phyloP scores from a whole-genome alignment of 257 asterid genomes.

The Leonotis leonurus region DNA sequence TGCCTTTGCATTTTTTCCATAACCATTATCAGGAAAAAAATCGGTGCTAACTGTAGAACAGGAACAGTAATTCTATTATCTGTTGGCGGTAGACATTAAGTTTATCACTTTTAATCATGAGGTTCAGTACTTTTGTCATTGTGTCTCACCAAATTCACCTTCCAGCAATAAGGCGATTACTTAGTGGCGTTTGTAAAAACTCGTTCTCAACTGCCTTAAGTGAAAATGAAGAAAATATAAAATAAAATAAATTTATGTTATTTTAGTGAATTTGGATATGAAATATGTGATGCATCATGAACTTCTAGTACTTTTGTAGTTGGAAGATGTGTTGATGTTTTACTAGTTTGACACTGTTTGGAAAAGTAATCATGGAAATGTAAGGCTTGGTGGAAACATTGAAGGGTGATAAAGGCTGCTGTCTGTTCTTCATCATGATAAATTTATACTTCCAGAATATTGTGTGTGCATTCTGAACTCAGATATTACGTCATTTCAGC shows the following conservation, averaged over 20 bases:
- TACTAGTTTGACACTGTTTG: background rate
- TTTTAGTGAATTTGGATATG: background rate
- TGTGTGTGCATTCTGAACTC: slow-evolving; percentile 5
- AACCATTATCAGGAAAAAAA: too few relatives aligned
- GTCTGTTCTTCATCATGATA: background rate
- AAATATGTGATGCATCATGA: background rate
- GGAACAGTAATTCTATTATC: too few relatives aligned
- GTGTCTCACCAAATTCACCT: too few relatives aligned
- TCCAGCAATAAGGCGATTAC: background rate
- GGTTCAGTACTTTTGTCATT: too few relatives aligned
- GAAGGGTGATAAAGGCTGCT: background rate
- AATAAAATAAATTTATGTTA: background rate
- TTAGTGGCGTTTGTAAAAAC: background rate
- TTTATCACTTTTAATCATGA: too few relatives aligned
- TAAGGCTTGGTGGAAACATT: too few relatives aligned
- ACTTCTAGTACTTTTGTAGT: too few relatives aligned
- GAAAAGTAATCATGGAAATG: background rate
- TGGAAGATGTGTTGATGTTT: background rate
- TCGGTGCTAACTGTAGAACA: too few relatives aligned
- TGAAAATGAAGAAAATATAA: too few relatives aligned
- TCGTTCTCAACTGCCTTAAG: too few relatives aligned
- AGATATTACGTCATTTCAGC: slow-evolving; percentile 42
- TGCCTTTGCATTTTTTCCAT: too few relatives aligned
- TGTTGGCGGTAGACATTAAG: too few relatives aligned
- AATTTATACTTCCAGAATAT: background rate